phyloP scores from a whole-genome alignment of 75 land plant genomes.

The Chamaecyparis obtusa region DNA sequence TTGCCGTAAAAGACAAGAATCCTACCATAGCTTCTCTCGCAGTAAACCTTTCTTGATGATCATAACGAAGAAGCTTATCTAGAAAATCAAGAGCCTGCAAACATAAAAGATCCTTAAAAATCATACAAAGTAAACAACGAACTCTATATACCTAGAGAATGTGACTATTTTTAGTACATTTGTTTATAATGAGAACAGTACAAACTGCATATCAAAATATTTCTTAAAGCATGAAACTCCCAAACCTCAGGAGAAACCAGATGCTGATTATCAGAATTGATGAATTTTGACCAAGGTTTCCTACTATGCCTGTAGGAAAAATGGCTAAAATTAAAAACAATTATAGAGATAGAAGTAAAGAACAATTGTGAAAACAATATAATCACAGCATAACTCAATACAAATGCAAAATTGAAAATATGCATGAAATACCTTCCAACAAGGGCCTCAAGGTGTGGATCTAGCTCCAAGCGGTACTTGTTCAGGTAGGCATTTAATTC shows the following conservation, averaged over 20 bases:
- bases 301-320: slow-evolving; percentile 25
- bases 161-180: neutral
- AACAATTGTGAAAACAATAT: neutral
- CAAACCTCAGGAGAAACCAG: slow-evolving; percentile 34
- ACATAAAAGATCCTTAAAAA: neutral
- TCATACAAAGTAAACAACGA: neutral
- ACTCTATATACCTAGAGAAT: neutral
- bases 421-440: slow-evolving; percentile 68
- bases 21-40: slow-evolving; percentile 81
- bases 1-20: neutral
- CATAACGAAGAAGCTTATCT: slow-evolving; percentile 86
- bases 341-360: neutral
- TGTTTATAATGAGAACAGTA: neutral
- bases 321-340: neutral
- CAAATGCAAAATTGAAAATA: neutral
- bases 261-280: slow-evolving; percentile 37
- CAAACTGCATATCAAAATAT: neutral
- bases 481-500: slow-evolving; percentile 80
- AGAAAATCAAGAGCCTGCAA: slow-evolving; percentile 83
- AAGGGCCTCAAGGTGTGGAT: slow-evolving; percentile 81
- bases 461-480: slow-evolving; percentile 79
- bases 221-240: neutral
- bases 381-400: neutral
- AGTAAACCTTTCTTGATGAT: slow-evolving; percentile 82
- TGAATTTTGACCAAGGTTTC: slow-evolving; percentile 39